Evolutionary conservation across 2,329 filamentous ascomycete species (phyloP), one percentile per base, ranked within the genome.

Genomic region (Chaetomiaceae sp.): DNA sequence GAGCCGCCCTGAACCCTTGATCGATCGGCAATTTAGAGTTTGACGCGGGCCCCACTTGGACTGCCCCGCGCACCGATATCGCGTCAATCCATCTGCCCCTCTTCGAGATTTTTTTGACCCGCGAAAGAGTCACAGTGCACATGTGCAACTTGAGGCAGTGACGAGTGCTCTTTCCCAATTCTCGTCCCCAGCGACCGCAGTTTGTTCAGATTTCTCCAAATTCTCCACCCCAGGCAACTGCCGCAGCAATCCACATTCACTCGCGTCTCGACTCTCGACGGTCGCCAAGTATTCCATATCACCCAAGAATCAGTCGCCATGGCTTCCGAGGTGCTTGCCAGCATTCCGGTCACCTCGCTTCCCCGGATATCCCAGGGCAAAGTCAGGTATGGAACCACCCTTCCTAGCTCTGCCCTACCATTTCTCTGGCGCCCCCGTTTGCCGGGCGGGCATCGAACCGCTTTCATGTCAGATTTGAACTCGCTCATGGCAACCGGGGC

Each of bases 341-440:
- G 31, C 37, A 55, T 55, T 16, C 41, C 41, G 10, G 31, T 55
- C 16, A 30, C 45, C 3, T 55, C 53, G 4, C 46, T 55, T 5
- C 45, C 45, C 17, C 31, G 39, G 23, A 10, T 55, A 5, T 49
- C 53, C 14, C 49, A 55, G 31, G 53, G 53, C 31, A 55, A 55
- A 44, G 53, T 55, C 38, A 40, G 53, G 53, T 55, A 38, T 33
- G 31, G 20, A 6, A 21, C 31, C 20, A 14, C n/a, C n/a, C n/a
- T n/a, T n/a, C n/a, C n/a, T n/a, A n/a, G n/a, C n/a, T n/a, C n/a
- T n/a, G n/a, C n/a, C n/a, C n/a, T n/a, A n/a, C n/a, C n/a, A n/a
- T n/a, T n/a, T n/a, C n/a, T n/a, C n/a, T n/a, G n/a, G n/a, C n/a
- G n/a, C n/a, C n/a, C n/a, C n/a, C n/a, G n/a, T n/a, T n/a, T n/a